Base-by-base conservation (phyloP, 352 stramenopile genomes). In the Pythium aquatile region DNA sequence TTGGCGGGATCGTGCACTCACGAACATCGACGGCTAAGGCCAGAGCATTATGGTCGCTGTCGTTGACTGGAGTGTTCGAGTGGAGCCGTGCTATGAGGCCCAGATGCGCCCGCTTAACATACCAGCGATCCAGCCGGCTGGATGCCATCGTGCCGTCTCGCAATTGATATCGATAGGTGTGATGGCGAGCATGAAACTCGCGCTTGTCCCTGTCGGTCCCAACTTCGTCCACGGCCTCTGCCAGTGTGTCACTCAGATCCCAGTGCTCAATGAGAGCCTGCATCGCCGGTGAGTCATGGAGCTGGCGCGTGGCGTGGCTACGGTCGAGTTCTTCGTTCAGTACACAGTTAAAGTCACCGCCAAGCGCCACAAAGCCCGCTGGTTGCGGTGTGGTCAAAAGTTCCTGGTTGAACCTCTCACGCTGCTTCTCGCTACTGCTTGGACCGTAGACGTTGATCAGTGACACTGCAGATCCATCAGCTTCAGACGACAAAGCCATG, bases 31-130 rank as follows among this genome's bases (percentile, higher is more conserved):
- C n/a, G n/a, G n/a, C n/a, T n/a, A n/a, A n/a, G n/a, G n/a, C n/a
- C n/a, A n/a, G n/a, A n/a, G n/a, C 59, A 29, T 65, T 49, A 29
- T 65, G 59, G 37, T 65, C 59, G 51, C 49, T 65, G 5, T 10
- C 8, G 40, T 37, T 59, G 9, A 54, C 59, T 24, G 26, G 35
- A n/a, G n/a, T n/a, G n/a, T n/a, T n/a, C n/a, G n/a, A n/a, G n/a
- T n/a, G n/a, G n/a, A n/a, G n/a, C n/a, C n/a, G n/a, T n/a, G n/a
- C n/a, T n/a, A n/a, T n/a, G n/a, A n/a, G n/a, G n/a, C n/a, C n/a
- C n/a, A n/a, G n/a, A n/a, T n/a, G n/a, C n/a, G n/a, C n/a, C n/a
- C n/a, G n/a, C n/a, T n/a, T n/a, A n/a, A 65, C 28, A 35, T 65
- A 65, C 10, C 55, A 65, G 1, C 59, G 48, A 29, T 65, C 49